Evolutionary conservation across 1,284 basidiomycete species (phyloP).

Genomic region (Melampsora larici-populina): DNA sequence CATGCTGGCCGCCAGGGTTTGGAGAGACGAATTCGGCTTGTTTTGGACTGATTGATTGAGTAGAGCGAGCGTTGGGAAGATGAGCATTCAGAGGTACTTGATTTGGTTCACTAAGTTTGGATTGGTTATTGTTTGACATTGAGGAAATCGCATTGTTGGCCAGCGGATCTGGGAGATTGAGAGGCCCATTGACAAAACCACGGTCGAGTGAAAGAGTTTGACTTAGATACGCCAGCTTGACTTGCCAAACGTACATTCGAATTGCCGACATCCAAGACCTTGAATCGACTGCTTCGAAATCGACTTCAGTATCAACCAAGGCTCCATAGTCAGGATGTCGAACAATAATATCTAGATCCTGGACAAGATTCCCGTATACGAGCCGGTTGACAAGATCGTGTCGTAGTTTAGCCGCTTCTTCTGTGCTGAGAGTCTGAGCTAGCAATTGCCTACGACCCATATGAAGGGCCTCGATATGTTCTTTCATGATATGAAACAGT

Average conservation of each 20-base stretch:
- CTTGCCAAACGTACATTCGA: conserved; percentile 83
- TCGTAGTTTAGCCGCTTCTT: conserved; percentile 78
- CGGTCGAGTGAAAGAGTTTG: conserved; percentile 73
- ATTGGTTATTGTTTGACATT: conserved; percentile 49
- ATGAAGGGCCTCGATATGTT: conserved; percentile 87
- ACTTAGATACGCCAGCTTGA: conserved; percentile 54
- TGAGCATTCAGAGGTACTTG: conserved; percentile 45
- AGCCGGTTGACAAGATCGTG: conserved; percentile 82
- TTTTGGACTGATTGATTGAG: conserved; percentile 19
- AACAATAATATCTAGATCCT: conserved; percentile 90
- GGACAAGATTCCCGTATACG: conserved; percentile 84
- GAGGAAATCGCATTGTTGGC: conserved; percentile 24
- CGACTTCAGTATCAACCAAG: conserved; percentile 68
- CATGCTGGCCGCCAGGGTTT: not conserved
- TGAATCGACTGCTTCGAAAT: conserved; percentile 60
- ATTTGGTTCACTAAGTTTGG: conserved; percentile 46
- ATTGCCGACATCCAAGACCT: conserved; percentile 59
- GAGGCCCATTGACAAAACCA: conserved; percentile 50
- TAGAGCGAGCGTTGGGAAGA: conserved; percentile 38
- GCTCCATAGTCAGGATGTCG: conserved; percentile 86
- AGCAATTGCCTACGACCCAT: conserved; percentile 83
- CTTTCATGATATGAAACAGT: conserved; percentile 78
- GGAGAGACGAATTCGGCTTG: conserved; percentile 16
- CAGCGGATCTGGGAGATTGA: conserved; percentile 33
- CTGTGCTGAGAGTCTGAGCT: conserved; percentile 75